Percentiles rank a stretch among this genome's conserved stretches.
Evolutionary conservation across 331 rosid genomes (phyloP).

Genomic region (Arachis monticola): DNA sequence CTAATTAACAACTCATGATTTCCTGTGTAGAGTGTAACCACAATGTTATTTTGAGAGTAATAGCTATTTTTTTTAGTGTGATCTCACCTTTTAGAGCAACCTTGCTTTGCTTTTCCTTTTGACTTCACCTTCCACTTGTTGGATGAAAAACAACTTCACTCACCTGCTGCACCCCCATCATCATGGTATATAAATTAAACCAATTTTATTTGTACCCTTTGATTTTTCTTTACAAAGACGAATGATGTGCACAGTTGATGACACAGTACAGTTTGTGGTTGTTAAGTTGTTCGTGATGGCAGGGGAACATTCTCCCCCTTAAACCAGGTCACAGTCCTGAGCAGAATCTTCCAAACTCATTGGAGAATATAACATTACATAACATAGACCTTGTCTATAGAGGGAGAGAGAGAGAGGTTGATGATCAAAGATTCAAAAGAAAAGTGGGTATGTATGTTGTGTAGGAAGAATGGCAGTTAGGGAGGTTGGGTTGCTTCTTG

Average conservation of each 20-base stretch:
- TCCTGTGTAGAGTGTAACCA: slow-evolving; percentile 41
- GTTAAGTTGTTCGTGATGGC: slow-evolving; percentile 34
- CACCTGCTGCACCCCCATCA: slow-evolving; percentile 39
- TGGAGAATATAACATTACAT: slow-evolving; percentile 65
- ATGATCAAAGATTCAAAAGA: slow-evolving; percentile 23
- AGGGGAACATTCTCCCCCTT: slow-evolving; percentile 55
- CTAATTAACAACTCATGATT: slow-evolving; percentile 48
- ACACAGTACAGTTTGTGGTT: slow-evolving; percentile 42
- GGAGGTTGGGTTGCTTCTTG: slow-evolving; percentile 53
- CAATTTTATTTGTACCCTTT: background rate
- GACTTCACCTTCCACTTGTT: slow-evolving; percentile 34
- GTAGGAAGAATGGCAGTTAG: slow-evolving; percentile 55
- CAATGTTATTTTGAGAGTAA: slow-evolving; percentile 25
- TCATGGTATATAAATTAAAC: slow-evolving; percentile 15
- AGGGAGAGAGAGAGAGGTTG: slow-evolving; percentile 29
- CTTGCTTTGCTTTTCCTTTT: background rate
- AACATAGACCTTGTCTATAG: no score
- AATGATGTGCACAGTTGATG: slow-evolving; percentile 9
- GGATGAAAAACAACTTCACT: slow-evolving; percentile 35
- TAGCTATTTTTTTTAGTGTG: slow-evolving; percentile 22
- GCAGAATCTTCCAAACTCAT: slow-evolving; percentile 80
- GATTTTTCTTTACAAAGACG: slow-evolving; percentile 14
- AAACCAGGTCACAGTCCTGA: slow-evolving; percentile 52
- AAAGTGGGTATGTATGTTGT: slow-evolving; percentile 8
- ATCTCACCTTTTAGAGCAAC: slow-evolving; percentile 24